A percentile compares a stretch with the other conserved stretches of the same genome.
Evolutionary conservation across 1,284 basidiomycete species (phyloP).

Genomic region (Neonothopanus nambi): DNA sequence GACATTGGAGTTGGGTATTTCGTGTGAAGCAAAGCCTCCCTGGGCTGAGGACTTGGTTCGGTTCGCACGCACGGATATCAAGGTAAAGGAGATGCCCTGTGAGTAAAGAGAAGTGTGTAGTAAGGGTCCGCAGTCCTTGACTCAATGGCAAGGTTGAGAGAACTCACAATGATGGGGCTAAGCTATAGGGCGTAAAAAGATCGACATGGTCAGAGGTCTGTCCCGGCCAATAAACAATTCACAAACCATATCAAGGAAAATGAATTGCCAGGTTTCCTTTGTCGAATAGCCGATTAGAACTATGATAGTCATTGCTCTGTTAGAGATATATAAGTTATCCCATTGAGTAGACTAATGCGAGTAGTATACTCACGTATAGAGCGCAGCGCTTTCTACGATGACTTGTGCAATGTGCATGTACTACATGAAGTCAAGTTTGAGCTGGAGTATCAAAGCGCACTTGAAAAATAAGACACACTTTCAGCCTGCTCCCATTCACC

Average conservation of each 20-base stretch:
- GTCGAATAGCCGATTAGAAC: constrained; percentile 8
- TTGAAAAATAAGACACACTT: neutral
- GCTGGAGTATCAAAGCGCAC: neutral
- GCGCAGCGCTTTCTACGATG: constrained; percentile 8
- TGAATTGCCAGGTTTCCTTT: constrained; percentile 8
- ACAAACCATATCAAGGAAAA: constrained; percentile 10
- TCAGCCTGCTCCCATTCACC: neutral
- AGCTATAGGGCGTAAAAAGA: neutral
- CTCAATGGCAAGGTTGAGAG: neutral
- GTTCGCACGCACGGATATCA: constrained; percentile 9
- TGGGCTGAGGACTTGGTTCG: constrained; percentile 1
- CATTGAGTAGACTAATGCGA: neutral
- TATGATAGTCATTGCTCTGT: constrained; percentile 2
- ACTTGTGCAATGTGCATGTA: constrained; percentile 1
- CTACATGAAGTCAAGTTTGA: no score
- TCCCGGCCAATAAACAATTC: neutral
- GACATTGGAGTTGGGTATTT: constrained; percentile 3
- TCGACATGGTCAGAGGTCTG: neutral
- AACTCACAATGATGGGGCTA: constrained; percentile 11
- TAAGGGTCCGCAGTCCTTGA: neutral
- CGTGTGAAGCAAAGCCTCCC: neutral
- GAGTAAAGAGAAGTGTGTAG: no score
- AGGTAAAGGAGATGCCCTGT: constrained; percentile 10
- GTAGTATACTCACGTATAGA: constrained; percentile 5
- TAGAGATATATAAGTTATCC: neutral